These are phyloP conservation scores for Colletotrichum tanaceti DNA, from an alignment of 2,329 filamentous ascomycete genomes.

Conservation along the genomic window DNA sequence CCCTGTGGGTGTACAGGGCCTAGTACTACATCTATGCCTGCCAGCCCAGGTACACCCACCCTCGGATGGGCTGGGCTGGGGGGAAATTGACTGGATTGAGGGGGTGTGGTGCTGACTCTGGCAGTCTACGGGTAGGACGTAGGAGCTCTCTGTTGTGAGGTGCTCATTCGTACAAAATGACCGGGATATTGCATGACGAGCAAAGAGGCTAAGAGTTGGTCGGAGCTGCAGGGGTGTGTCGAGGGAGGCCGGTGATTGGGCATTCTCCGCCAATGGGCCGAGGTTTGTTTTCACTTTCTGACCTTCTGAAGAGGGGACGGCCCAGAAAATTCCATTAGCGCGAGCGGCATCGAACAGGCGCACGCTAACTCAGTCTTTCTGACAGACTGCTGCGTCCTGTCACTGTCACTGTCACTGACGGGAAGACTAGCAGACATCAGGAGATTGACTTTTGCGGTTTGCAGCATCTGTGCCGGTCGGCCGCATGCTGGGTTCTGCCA, in stretches of 20 bases:
- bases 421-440: neutral
- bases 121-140: conserved; percentile 18
- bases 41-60: neutral
- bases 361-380: conserved; percentile 27
- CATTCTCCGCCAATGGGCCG: conserved; percentile 13
- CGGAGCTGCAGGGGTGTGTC: conserved; percentile 35
- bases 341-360: conserved; percentile 28
- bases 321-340: neutral
- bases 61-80: conserved; percentile 31
- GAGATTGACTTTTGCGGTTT: neutral
- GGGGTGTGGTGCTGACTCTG: conserved; percentile 32
- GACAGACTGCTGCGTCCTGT: neutral
- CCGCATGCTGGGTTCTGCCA: conserved; percentile 25
- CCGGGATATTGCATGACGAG: conserved; percentile 33
- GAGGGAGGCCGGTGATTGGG: conserved; percentile 21
- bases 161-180: conserved; percentile 35
- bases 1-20: conserved; percentile 26
- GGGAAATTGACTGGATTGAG: conserved; percentile 38
- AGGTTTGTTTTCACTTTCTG: conserved; percentile 23
- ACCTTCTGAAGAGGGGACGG: conserved; percentile 9
- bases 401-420: neutral
- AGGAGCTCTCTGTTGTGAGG: conserved; percentile 30
- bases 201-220: conserved; percentile 23
- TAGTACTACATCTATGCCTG: neutral
- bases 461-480: neutral